Conservation (phyloP, 2,329 filamentous ascomycete genomes). For the Aotearoamyces nothofagi region DNA sequence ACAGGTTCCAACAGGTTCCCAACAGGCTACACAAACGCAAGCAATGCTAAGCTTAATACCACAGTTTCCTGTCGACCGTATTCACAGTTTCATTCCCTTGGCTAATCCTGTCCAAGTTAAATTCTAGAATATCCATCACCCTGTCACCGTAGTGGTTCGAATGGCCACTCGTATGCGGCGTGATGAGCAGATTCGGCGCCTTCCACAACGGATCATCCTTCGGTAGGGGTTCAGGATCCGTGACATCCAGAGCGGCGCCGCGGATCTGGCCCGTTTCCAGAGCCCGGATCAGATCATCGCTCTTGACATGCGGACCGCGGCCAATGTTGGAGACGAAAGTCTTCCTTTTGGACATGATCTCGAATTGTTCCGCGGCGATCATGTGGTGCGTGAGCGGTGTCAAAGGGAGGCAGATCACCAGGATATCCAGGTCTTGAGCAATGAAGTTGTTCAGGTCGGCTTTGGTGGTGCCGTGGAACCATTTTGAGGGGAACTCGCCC, state of each 20-base stretch:
- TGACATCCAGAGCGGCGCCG: constrained; percentile 52
- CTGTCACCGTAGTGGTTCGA: constrained; percentile 1
- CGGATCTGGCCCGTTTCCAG: constrained; percentile 33
- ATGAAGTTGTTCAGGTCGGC: constrained; percentile 20
- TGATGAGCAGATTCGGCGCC: constrained; percentile 44
- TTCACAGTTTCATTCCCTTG: constrained; percentile 1
- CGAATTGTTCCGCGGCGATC: constrained; percentile 25
- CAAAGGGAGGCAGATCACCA: constrained; percentile 22
- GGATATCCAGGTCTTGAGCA: constrained; percentile 20
- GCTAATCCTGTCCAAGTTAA: constrained; percentile 1
- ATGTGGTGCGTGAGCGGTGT: constrained; percentile 20
- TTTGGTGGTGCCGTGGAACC: constrained; percentile 21
- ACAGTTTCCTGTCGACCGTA: not conserved
- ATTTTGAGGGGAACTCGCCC: constrained; percentile 20
- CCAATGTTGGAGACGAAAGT: constrained; percentile 50
- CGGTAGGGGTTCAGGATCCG: constrained; percentile 52
- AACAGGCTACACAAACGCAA: no score
- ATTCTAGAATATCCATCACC: constrained; percentile 1
- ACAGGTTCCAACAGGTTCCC: no score
- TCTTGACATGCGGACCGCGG: constrained; percentile 44
- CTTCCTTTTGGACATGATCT: constrained; percentile 21
- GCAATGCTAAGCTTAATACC: no score
- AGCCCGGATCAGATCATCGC: constrained; percentile 39
- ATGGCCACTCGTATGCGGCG: constrained; percentile 51
- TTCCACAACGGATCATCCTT: constrained; percentile 45